phyloP scores from a whole-genome alignment of 2,329 filamentous ascomycete species.

The Microdochium bolleyi region DNA sequence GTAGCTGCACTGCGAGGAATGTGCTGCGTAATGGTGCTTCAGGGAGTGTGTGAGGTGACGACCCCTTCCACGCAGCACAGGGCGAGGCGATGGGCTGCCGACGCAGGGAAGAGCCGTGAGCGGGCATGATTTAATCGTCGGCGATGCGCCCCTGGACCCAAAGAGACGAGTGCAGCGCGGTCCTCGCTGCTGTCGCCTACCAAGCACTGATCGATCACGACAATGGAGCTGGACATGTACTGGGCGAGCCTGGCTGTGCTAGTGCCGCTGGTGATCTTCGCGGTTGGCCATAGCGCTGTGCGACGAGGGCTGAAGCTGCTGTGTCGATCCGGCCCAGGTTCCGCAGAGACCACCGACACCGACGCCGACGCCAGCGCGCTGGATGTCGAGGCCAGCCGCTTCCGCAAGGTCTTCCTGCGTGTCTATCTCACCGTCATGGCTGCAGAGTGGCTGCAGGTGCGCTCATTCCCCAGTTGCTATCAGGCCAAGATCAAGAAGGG shows the following conservation, averaged over 20 bases:
- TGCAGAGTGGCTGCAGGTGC: conserved; percentile 43
- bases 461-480: conserved; percentile 2
- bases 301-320: neutral
- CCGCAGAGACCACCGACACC: neutral
- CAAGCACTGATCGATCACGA: neutral
- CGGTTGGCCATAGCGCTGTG: neutral
- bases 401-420: conserved; percentile 13
- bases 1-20: no score
- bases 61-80: no score
- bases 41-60: no score
- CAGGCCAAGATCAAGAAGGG: neutral
- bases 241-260: neutral
- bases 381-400: conserved; percentile 9
- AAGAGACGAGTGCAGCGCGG: no score
- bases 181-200: neutral
- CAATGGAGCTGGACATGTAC: neutral
- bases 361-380: neutral
- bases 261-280: neutral
- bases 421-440: conserved; percentile 42
- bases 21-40: no score
- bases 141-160: neutral
- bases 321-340: neutral
- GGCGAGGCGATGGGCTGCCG: no score
- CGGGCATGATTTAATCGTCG: neutral
- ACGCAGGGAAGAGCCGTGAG: neutral